A percentile compares a stretch with the other conserved stretches of the same genome.
Conservation (phyloP, 441 rosid genomes). For the Croton setiger region DNA sequence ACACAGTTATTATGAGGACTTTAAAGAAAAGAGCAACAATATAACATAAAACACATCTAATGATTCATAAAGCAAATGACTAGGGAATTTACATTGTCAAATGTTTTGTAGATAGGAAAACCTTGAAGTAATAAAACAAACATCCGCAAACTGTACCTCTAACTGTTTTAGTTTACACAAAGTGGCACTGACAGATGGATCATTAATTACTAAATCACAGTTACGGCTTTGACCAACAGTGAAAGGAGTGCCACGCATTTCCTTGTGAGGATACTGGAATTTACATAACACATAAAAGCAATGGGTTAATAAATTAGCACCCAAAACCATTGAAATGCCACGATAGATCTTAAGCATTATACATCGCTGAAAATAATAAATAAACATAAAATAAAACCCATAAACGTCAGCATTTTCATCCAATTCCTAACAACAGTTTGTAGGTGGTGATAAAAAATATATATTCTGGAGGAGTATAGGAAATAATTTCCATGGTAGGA, state of each 20-base stretch:
- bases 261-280: conserved; percentile 74
- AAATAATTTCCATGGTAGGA: no score
- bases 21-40: neutral
- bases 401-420: neutral
- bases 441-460: neutral
- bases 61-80: neutral
- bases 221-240: conserved; percentile 74
- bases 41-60: no score
- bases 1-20: conserved; percentile 16
- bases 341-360: neutral
- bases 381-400: no score
- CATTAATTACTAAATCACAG: conserved; percentile 75
- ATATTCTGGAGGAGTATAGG: no score
- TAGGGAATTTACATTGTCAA: neutral
- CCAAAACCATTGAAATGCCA: neutral
- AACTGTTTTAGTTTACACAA: conserved; percentile 77
- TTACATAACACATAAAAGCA: conserved; percentile 20
- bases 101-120: neutral
- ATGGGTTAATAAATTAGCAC: conserved; percentile 6
- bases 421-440: neutral
- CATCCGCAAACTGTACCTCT: conserved; percentile 46
- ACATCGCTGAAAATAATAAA: neutral
- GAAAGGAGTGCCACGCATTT: conserved; percentile 53
- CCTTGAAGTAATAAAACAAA: neutral
- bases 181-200: conserved; percentile 45